Conservation (phyloP, 1,284 basidiomycete genomes). For the Xanthoconium separans region DNA sequence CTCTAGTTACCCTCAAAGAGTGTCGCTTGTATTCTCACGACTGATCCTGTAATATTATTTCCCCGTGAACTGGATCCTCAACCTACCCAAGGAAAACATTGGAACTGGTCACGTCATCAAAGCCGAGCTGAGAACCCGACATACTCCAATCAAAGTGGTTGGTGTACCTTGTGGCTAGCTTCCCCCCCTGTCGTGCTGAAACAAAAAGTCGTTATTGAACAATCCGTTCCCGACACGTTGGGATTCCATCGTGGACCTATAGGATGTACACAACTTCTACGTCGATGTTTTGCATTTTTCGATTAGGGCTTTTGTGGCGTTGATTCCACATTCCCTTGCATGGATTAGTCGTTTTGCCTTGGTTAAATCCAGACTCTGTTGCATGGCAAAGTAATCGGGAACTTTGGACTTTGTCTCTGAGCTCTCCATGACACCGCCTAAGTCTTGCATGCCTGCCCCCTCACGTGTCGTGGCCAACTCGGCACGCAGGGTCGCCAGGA, state of each 20-base stretch:
- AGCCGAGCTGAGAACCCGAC: no score
- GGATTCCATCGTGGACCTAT: no score
- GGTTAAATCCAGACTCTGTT: conserved; percentile 39
- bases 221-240: no score
- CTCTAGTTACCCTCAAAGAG: conserved; percentile 1
- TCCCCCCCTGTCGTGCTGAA: no score
- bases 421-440: not conserved
- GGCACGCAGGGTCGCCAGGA: conserved; percentile 53
- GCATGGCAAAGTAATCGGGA: conserved; percentile 40
- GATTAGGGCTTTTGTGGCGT: conserved; percentile 26
- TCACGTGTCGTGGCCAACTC: conserved; percentile 39
- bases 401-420: conserved; percentile 11
- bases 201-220: no score
- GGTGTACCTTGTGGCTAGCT: no score
- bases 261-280: not conserved
- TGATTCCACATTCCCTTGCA: conserved; percentile 39
- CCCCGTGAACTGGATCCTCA: no score
- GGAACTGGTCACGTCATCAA: no score
- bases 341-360: conserved; percentile 48
- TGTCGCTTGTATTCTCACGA: not conserved
- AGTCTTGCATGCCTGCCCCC: conserved; percentile 1
- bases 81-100: no score
- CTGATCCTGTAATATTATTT: not conserved
- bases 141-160: no score
- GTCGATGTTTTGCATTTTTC: conserved; percentile 15